Base-by-base conservation (phyloP, 768 basidiomycete genomes). In the Rhodotorula babjevae region DNA sequence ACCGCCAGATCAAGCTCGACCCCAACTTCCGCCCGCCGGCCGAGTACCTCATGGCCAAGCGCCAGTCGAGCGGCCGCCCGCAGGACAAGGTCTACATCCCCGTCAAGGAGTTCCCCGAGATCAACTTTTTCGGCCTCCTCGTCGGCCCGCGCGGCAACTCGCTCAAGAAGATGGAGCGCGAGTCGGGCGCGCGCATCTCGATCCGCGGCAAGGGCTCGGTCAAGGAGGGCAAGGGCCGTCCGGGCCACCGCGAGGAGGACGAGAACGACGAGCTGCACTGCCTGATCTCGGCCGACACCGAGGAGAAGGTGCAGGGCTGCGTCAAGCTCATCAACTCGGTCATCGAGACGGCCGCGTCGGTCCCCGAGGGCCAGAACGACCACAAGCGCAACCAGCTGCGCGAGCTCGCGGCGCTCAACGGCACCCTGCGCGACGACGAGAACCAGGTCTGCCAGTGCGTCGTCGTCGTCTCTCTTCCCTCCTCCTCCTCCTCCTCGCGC, bases 81-180 rank as follows among this genome's bases (percentile, higher is more conserved):
- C 90, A 91, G 47, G 96, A 99, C 71, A 98, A 98, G 83, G 96
- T 99, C 72, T 99, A 98, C 81, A 97, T 99, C 72, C 96, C 96
- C 53, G 94, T 97, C 80, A 98, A 99, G 82, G 96, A 99, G 82
- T 99, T 99, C 78, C 96, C 96, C 3, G 95, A 98, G 83, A 98
- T 99, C 85, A 99, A 99, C 81, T 99, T 98, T 84, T 98, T 99
- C 78, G 96, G 96, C 77, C 84, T 99, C 73, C 87, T 99, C 72
- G 95, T 99, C 75, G 96, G 96, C 52, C 96, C 96, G 79, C 90
- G 96, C 79, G 96, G 96, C 59, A 98, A 99, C 81, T 94, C 94
- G 84, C 83, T 98, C 85, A 99, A 99, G 86, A 94, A 93, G 83
- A 99, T 99, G 96, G 96, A 99, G 82, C 85, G 91, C 69, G 92